Conservation (phyloP, 306 rosid species). For the Acacia melanoxylon region DNA sequence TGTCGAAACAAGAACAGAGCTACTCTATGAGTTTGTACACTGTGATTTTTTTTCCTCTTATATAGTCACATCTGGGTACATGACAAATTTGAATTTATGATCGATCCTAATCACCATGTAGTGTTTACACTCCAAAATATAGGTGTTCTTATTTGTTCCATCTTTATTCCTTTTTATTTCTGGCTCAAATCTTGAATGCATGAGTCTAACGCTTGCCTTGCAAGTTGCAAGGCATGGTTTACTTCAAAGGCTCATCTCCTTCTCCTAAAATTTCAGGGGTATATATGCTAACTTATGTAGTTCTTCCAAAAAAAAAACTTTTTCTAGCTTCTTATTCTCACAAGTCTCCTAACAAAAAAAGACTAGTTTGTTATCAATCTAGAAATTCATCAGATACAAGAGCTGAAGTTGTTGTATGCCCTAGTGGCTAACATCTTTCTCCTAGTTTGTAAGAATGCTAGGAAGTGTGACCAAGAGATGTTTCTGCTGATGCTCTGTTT, state of each 20-base stretch:
- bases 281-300: neutral
- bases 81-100: neutral
- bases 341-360: neutral
- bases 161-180: neutral
- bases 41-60: neutral
- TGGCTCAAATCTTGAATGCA: too few species aligned
- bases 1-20: neutral
- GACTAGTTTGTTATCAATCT: neutral
- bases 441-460: neutral
- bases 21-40: neutral
- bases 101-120: neutral
- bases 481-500: neutral
- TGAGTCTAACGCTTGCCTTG: too few species aligned
- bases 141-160: neutral
- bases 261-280: neutral
- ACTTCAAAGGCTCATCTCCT: neutral
- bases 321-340: neutral
- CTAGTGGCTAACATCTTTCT: neutral
- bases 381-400: neutral
- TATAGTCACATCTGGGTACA: neutral
- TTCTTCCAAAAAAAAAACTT: neutral
- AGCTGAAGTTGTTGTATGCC: neutral
- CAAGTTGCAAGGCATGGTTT: too few species aligned
- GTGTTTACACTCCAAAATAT: neutral
- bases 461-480: neutral